Percentiles rank a stretch among this genome's conserved stretches.
Conservation (phyloP, 2,329 filamentous ascomycete species). For the Balansia obtecta region DNA sequence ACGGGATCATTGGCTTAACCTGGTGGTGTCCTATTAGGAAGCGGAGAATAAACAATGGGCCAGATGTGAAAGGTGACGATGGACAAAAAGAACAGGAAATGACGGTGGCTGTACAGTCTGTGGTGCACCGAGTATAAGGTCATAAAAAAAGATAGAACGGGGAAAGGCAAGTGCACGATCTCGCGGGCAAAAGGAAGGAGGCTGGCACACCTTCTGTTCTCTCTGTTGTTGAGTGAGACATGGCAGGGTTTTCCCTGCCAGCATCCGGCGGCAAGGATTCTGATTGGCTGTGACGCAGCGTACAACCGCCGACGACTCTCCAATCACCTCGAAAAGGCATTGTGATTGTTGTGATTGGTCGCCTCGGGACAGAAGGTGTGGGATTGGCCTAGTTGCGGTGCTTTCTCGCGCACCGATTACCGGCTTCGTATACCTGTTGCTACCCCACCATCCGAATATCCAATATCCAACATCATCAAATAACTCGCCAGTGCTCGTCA, state of each 20-base stretch:
- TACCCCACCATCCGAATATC: too few relatives aligned
- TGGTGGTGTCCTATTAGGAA: background rate
- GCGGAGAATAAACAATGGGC: background rate
- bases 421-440: too few relatives aligned
- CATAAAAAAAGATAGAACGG: background rate
- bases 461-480: too few relatives aligned
- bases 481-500: background rate
- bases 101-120: too few relatives aligned
- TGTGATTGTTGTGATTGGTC: background rate
- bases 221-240: background rate
- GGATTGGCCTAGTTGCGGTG: too few relatives aligned
- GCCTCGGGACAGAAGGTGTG: background rate
- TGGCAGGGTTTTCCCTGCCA: background rate
- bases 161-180: background rate
- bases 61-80: too few relatives aligned
- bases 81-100: background rate
- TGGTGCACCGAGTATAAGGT: too few relatives aligned
- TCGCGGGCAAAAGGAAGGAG: background rate
- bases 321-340: conserved; percentile 14
- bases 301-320: conserved; percentile 28
- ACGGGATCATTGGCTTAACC: too few relatives aligned
- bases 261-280: conserved; percentile 10
- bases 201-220: background rate
- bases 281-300: conserved; percentile 20
- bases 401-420: too few relatives aligned